Evolutionary conservation across 2,329 filamentous ascomycete species (phyloP), one percentile per base, ranked within the genome.

Genomic region (Diplodia sapinea): DNA sequence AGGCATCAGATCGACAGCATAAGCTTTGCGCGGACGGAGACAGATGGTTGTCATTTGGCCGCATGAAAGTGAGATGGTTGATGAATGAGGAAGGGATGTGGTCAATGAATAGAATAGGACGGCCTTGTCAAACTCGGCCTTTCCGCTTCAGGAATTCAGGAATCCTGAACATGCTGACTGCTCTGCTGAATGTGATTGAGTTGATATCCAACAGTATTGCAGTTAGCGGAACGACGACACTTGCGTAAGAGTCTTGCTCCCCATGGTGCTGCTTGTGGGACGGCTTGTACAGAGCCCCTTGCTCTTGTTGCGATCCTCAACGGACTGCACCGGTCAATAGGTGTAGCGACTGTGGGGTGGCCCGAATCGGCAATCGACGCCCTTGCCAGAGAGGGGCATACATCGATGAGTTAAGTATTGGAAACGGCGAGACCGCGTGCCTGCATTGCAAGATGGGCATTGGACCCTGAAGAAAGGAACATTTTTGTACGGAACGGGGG

Each of bases 401-500:
- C 6, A 31, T 26, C 13, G 15, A 61, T 61, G 40, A 13, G 29
- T 50, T 36, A 31, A 33, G 57, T 29, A 50, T 50, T 43, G 38
- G 55, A 29, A 29, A 20, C 23, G 38, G 38, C 56, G 57, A 61
- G 57, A 33, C 43, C 26, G 57, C 43, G 57, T 62, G 49, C 57
- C 47, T 63, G 59, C 59, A 63, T 51, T 63, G 59, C 36, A 38
- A 49, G 43, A 63, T 51, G 51, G 59, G 26, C 59, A 63, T 63
- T 63, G 47, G 43, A 52, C 59, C 59, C 59, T 63, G 59, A 63
- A 63, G 43, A 63, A 51, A 15, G 43, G 57, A 31, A 31, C 40
- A 23, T 62, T 15, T 20, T 62, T 31, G 26, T 49, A 23, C 43
- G 5, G 11, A 63, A 36, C 43, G 47, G 43, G 59, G 29, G 29